Conservation (phyloP, 164 flowering plant genomes). For the Cinnamomum micranthum region DNA sequence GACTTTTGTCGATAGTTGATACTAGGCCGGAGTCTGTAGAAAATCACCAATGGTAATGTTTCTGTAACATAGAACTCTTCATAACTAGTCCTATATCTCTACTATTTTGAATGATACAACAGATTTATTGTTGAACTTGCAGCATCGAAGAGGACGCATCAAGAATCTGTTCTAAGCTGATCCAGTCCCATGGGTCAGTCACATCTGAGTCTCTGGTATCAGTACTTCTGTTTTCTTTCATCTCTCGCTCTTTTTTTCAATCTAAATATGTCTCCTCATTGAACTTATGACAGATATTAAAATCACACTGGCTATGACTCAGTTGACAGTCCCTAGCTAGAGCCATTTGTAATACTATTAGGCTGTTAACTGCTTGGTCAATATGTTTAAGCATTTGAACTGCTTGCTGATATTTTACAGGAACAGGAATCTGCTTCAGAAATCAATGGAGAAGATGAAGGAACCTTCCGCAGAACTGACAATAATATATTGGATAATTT, state of each 20-base stretch:
- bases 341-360: not conserved
- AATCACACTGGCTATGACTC: not conserved
- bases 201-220: not conserved
- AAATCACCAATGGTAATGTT: not conserved
- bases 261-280: no score
- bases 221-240: not conserved
- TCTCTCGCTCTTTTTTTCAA: no score
- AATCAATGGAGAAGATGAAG: not conserved
- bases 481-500: not conserved
- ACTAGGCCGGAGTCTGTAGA: not conserved
- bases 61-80: not conserved
- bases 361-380: not conserved
- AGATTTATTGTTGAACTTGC: not conserved
- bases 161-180: not conserved
- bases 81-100: not conserved
- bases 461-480: not conserved
- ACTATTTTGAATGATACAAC: not conserved
- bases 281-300: no score
- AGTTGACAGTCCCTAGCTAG: not conserved
- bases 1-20: conserved; percentile 16
- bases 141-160: not conserved
- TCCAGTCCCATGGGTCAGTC: not conserved
- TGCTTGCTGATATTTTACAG: not conserved
- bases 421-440: not conserved
- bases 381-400: not conserved